These are phyloP conservation scores for Trichoderma koningiopsis DNA, from an alignment of 2,329 filamentous ascomycete species.

Conservation along the genomic window DNA sequence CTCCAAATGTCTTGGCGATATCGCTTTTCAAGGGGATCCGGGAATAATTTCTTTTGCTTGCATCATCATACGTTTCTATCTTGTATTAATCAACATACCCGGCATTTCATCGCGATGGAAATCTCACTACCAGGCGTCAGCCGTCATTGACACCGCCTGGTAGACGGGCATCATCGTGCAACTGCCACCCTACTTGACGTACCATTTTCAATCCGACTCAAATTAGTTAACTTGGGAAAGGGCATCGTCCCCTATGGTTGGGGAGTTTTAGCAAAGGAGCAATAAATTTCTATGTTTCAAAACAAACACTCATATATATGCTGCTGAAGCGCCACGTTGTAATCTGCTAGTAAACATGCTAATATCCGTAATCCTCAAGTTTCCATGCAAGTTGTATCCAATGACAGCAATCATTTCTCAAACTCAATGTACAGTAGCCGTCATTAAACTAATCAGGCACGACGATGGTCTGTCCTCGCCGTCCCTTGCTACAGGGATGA, in stretches of 20 bases:
- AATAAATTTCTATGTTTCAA: background rate
- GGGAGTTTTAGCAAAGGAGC: background rate
- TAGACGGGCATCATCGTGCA: background rate
- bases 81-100: constrained; percentile 20
- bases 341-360: constrained; percentile 21
- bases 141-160: background rate
- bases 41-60: background rate
- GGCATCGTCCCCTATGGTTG: background rate
- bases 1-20: background rate
- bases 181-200: background rate
- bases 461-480: background rate
- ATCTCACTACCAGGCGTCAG: background rate
- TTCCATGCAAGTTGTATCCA: constrained; percentile 21
- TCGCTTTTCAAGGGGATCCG: background rate
- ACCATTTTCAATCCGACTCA: background rate
- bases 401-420: constrained; percentile 12
- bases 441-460: background rate
- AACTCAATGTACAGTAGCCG: background rate
- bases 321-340: background rate
- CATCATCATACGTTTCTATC: background rate
- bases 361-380: constrained; percentile 7
- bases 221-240: background rate
- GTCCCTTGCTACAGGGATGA: constrained; percentile 39
- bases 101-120: background rate
- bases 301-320: background rate